Evolutionary conservation across 805 yeast species (phyloP), one percentile per base, ranked within the genome.

Genomic region (Myxozyma melibiosi): DNA sequence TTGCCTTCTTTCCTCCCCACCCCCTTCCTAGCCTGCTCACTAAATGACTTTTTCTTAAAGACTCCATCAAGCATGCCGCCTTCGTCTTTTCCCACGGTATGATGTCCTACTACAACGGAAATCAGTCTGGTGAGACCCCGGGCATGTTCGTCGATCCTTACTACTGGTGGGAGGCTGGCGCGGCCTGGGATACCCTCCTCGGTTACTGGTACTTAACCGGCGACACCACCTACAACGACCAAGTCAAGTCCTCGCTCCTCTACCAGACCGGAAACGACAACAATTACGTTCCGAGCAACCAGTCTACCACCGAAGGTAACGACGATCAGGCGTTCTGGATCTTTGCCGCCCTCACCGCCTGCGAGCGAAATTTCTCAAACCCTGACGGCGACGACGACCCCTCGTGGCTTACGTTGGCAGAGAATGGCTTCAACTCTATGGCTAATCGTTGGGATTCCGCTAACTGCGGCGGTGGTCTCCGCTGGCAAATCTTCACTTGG

Each of bases 261-360:
- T 84, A 81, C 68, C 98, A 92, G 73, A 81, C 82, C 6, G 91
- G 92, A 46, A 80, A 79, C 11, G 78, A 84, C 70, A 75, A 82
- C 74, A 85, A 92, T 74, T 94, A 84, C 72, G 84, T 91, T 71
- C 97, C 97, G 3, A 74, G 83, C 58, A 90, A 90, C 71, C 96
- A 91, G 73, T 83, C 92, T 8, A 84, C 91, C 30, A 88, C 96
- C 2, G 97, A 92, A 74, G 99, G 98, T 67, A 92, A 92, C 70
- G 99, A 92, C 78, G 98, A 92, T 76, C 98, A 92, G 75, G 96
- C 88, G 1, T 90, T 92, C 71, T 92, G 98, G 98, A 97, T 96
- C 3, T 77, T 92, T 59, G 86, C 96, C 1, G 96, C 84, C 2
- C 89, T 92, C 86, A 84, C 82, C 27, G 97, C 97, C 1, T 94